phyloP scores from a whole-genome alignment of 257 asterid genomes.

The Oldenlandia corymbosa region DNA sequence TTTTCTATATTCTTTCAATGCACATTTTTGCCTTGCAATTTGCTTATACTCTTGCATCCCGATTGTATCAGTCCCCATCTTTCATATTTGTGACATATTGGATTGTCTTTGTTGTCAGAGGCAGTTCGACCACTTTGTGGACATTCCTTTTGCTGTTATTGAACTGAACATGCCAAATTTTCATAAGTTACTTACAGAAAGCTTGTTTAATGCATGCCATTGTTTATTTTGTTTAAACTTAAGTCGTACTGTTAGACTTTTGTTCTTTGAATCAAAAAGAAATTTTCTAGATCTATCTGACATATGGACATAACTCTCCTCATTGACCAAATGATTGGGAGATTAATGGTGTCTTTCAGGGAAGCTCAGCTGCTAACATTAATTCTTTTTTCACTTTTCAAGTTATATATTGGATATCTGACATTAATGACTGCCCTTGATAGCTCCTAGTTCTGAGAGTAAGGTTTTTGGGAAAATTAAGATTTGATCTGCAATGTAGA shows the following conservation, averaged over 20 bases:
- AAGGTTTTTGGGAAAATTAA: too few species aligned
- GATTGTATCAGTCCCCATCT: constrained; percentile 7
- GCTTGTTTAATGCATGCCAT: neutral
- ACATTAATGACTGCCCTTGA: too few species aligned
- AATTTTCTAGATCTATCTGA: neutral
- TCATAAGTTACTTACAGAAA: neutral
- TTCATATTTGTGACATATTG: constrained; percentile 3
- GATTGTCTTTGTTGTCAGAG: neutral
- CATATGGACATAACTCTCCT: too few species aligned
- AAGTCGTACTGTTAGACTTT: neutral
- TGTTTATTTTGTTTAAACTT: neutral
- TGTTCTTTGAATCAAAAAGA: neutral
- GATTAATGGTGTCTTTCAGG: too few species aligned
- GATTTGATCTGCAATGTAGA: too few species aligned
- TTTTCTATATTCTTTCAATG: neutral
- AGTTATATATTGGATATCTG: too few species aligned
- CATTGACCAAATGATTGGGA: too few species aligned
- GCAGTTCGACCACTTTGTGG: neutral
- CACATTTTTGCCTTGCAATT: constrained; percentile 3
- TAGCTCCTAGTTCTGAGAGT: too few species aligned
- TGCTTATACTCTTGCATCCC: constrained; percentile 1
- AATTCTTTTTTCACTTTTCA: neutral
- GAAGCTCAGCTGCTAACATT: neutral
- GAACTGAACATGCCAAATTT: neutral
- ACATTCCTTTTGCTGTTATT: constrained; percentile 7